phyloP scores from a whole-genome alignment of 192 early-diverging fungal genomes.

The Coemansia sp. region DNA sequence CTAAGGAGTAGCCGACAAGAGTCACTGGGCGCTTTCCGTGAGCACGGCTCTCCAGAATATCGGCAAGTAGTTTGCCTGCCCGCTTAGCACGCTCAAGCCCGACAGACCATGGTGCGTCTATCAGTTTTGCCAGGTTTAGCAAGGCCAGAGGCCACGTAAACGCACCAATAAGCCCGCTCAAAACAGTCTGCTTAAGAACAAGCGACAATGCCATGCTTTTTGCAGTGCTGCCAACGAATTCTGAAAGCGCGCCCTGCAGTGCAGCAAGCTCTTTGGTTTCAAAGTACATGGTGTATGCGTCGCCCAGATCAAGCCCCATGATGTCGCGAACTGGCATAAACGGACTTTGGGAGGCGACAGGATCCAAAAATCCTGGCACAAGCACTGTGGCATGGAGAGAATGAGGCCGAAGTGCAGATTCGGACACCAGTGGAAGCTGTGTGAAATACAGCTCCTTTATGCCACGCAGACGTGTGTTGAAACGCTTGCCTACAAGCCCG shows the following conservation, averaged over 20 bases:
- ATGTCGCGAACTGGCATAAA: constrained; percentile 25
- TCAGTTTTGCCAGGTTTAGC: constrained; percentile 54
- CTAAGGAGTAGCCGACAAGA: constrained; percentile 71
- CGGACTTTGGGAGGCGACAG: constrained; percentile 28
- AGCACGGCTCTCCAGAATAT: constrained; percentile 43
- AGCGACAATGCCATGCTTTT: constrained; percentile 42
- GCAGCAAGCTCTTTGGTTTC: constrained; percentile 50
- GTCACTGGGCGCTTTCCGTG: constrained; percentile 67
- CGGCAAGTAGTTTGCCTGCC: constrained; percentile 61
- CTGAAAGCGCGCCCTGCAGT: constrained; percentile 45
- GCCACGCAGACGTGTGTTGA: constrained; percentile 45
- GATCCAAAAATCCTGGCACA: constrained; percentile 54
- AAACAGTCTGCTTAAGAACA: constrained; percentile 51
- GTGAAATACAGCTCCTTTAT: constrained; percentile 51
- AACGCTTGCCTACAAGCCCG: constrained; percentile 50
- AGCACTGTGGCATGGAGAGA: constrained; percentile 52
- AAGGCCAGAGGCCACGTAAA: constrained; percentile 52
- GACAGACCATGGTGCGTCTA: constrained; percentile 73
- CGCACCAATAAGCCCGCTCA: constrained; percentile 40
- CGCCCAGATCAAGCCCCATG: constrained; percentile 41
- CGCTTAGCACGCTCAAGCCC: constrained; percentile 65
- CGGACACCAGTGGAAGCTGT: constrained; percentile 18
- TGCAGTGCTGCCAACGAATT: constrained; percentile 45
- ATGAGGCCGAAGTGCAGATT: constrained; percentile 13
- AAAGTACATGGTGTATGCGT: constrained; percentile 55